Evolutionary conservation across 2,329 filamentous ascomycete species (phyloP).

Genomic region (Phyllosticta capitalensis): DNA sequence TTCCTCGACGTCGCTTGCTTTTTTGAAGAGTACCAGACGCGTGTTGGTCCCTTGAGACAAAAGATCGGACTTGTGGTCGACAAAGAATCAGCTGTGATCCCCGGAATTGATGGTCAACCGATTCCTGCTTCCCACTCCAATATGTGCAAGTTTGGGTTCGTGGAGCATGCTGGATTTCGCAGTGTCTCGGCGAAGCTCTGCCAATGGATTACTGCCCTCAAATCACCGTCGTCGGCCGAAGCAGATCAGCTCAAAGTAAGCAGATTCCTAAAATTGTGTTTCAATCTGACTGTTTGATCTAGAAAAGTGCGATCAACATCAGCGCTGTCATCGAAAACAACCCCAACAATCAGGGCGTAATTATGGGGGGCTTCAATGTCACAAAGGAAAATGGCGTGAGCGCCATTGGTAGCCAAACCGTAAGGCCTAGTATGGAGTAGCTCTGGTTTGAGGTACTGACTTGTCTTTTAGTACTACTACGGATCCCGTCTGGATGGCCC

Average conservation of each 20-base stretch:
- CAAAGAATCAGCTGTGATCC: conserved; percentile 13
- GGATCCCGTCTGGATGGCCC: too few relatives aligned
- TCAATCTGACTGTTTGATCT: too few relatives aligned
- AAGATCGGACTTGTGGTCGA: conserved; percentile 12
- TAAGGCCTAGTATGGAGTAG: too few relatives aligned
- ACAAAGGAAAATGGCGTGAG: too few relatives aligned
- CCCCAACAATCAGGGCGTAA: too few relatives aligned
- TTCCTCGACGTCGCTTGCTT: conserved; percentile 13
- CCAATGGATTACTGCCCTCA: background rate
- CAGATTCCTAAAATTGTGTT: too few relatives aligned
- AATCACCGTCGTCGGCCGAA: background rate
- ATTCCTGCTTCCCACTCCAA: conserved; percentile 12
- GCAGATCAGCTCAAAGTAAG: background rate
- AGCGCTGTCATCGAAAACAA: too few relatives aligned
- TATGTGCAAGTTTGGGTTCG: conserved; percentile 11
- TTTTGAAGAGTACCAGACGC: conserved; percentile 13
- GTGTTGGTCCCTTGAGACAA: conserved; percentile 6
- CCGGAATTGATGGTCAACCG: conserved; percentile 11
- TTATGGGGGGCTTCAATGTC: too few relatives aligned
- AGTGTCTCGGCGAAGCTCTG: background rate
- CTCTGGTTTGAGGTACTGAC: too few relatives aligned
- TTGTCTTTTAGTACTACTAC: too few relatives aligned
- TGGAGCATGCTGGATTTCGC: background rate
- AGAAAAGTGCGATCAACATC: too few relatives aligned
- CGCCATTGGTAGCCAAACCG: too few relatives aligned